Base-by-base conservation (phyloP, 805 yeast genomes). In the Starmerella roubikii region DNA sequence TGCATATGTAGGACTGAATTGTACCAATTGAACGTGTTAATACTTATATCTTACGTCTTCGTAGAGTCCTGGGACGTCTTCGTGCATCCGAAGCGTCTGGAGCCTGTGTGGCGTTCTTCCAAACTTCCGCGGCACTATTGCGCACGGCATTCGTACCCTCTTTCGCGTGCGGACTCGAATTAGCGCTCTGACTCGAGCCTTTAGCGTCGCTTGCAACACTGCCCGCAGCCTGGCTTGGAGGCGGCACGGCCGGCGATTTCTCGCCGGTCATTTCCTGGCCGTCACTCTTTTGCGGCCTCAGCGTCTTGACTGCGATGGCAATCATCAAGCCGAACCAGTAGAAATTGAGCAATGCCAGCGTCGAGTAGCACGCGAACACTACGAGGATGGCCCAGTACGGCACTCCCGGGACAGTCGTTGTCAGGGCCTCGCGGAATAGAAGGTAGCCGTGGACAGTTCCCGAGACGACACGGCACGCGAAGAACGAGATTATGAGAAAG, bases 261-360 rank as follows among this genome's bases (percentile, higher is more conserved):
- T n/a, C n/a, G n/a, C n/a, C n/a, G n/a, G n/a, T n/a, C n/a, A n/a
- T n/a, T n/a, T n/a, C n/a, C n/a, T n/a, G n/a, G n/a, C n/a, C n/a
- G n/a, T n/a, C n/a, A n/a, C n/a, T n/a, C n/a, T n/a, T n/a, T n/a
- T n/a, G n/a, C n/a, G n/a, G n/a, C n/a, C n/a, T n/a, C n/a, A n/a
- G n/a, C n/a, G n/a, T n/a, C n/a, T n/a, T n/a, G n/a, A 10, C 15
- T 2, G 50, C 51, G 3, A 38, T 43, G 17, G 12, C 16, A 17
- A 86, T 52, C 98, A 91, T 91, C 59, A 81, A 85, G 35, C 64
- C 60, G 61, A 91, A 86, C 99, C 99, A 91, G 52, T 66, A 68
- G 23, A 82, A 53, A 58, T 91, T 91, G 52, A 91, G 68, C 2
- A 59, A 39, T 51, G 82, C 74, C 49, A 91, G 68, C 4, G 72